Evolutionary conservation across 2,329 filamentous ascomycete species (phyloP).

Genomic region (Penicillium sp.): DNA sequence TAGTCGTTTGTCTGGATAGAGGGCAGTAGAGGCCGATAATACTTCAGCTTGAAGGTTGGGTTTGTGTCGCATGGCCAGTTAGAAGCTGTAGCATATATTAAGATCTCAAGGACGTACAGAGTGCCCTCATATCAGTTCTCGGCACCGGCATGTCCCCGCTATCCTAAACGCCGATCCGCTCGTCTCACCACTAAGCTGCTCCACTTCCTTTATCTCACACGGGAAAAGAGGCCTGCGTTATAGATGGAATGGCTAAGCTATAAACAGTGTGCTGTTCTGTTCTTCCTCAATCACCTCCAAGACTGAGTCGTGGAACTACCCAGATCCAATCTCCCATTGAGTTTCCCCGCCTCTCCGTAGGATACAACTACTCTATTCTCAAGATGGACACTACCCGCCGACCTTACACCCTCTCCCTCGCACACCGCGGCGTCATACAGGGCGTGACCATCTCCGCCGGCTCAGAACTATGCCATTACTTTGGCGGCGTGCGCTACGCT

Average conservation of each 20-base stretch:
- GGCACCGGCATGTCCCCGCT: background rate
- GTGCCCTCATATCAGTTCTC: background rate
- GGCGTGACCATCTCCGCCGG: slow-evolving; percentile 44
- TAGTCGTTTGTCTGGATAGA: background rate
- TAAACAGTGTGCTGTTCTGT: background rate
- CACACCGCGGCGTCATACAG: slow-evolving; percentile 46
- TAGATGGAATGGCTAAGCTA: no score
- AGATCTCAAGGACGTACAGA: no score
- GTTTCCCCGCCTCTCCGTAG: background rate
- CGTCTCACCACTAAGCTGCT: slow-evolving; percentile 14
- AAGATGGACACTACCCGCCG: slow-evolving; percentile 25
- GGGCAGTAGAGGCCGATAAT: no score
- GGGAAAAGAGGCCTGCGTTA: background rate
- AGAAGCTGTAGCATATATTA: no score
- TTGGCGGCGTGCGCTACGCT: slow-evolving; percentile 54
- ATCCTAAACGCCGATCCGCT: slow-evolving; percentile 13
- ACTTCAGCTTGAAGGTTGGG: no score
- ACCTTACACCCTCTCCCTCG: slow-evolving; percentile 25
- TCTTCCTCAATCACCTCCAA: background rate
- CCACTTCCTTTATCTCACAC: slow-evolving; percentile 12
- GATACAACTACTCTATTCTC: background rate
- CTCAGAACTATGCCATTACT: slow-evolving; percentile 46
- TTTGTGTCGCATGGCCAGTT: no score
- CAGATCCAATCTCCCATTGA: background rate
- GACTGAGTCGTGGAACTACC: background rate